Evolutionary conservation across 2,329 filamentous ascomycete species (phyloP).

Genomic region (Pseudogymnoascus sp.): DNA sequence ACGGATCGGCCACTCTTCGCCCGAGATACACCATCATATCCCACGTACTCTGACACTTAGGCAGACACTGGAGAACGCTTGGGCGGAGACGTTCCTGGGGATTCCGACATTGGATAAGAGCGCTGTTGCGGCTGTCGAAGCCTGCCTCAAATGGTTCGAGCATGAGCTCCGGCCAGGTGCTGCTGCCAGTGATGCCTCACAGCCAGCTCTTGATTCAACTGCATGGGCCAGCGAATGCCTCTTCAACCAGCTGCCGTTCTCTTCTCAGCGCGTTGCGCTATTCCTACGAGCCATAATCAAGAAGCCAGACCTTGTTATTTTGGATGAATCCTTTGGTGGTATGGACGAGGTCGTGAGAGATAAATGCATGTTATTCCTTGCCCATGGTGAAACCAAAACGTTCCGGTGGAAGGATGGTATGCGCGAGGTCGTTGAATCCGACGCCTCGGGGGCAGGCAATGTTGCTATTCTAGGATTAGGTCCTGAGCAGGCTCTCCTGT

Average conservation of each 20-base stretch:
- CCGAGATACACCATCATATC: slow-evolving; percentile 90
- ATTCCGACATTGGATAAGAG: slow-evolving; percentile 54
- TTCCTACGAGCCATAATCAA: slow-evolving; percentile 78
- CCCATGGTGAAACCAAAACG: slow-evolving; percentile 47
- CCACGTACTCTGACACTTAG: slow-evolving; percentile 67
- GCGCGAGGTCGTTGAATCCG: slow-evolving; percentile 36
- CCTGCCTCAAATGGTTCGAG: slow-evolving; percentile 68
- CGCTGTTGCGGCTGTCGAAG: slow-evolving; percentile 53
- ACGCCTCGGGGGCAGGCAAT: slow-evolving; percentile 34
- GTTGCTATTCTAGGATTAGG: slow-evolving; percentile 54
- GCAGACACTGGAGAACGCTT: slow-evolving; percentile 73
- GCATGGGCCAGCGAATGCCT: slow-evolving; percentile 59
- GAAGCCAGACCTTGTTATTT: slow-evolving; percentile 68
- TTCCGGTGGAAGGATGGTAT: slow-evolving; percentile 15
- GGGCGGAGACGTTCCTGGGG: slow-evolving; percentile 77
- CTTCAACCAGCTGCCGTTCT: slow-evolving; percentile 71
- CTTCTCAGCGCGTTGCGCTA: slow-evolving; percentile 73
- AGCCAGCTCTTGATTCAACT: slow-evolving; percentile 19
- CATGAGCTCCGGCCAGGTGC: slow-evolving; percentile 53
- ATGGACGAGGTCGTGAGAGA: slow-evolving; percentile 77
- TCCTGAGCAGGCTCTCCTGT: slow-evolving; percentile 71
- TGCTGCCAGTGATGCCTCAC: slow-evolving; percentile 13
- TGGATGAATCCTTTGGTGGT: slow-evolving; percentile 82
- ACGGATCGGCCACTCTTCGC: slow-evolving; percentile 84
- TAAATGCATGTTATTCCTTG: slow-evolving; percentile 76